Evolutionary conservation across 768 basidiomycete genomes (phyloP), one percentile per base, ranked within the genome.

Genomic region (Mycena belliarum): DNA sequence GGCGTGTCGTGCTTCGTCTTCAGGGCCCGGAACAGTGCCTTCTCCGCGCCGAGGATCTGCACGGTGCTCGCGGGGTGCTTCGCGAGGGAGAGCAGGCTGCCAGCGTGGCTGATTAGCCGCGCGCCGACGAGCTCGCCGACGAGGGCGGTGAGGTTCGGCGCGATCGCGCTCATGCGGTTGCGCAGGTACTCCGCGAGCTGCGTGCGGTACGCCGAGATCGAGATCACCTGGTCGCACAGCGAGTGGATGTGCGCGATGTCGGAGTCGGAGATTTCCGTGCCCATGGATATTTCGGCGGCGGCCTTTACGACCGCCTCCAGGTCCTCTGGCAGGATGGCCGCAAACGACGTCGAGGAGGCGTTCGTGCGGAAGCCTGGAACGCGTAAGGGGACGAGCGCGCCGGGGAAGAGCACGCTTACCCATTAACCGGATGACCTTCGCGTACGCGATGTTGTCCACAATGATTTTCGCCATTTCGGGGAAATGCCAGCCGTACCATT

Each of bases 401-500:
- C 3, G 12, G 33, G 33, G 12, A 38, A 16, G 18, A 20, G 15
- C n/a, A 24, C 9, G 70, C 81, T 59, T 70, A 86, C 91, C 97
- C 95, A 99, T 96, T 32, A 82, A 74, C 54, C 88, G 89, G 66
- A 99, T 86, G 56, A 90, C 89, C 77, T 94, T 97, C 59, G 97
- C 95, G 72, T 98, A 98, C 20, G 96, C 95, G 57, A 95, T 76
- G 75, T 97, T 99, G 79, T 99, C 97, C 58, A 88, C 85, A 64
- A 99, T 91, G 71, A 99, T 98, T 79, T 98, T 98, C 57, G 89
- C 91, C 89, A 99, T 92, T 75, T 99, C 97, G 6, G 97, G 97
- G 83, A 99, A 99, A 78, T 99, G 97, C 97, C 97, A 99, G 35
- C 97, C 97, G 67, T 99, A 99, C 97, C 97, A 99, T 84, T 99